phyloP scores from a whole-genome alignment of 768 basidiomycete species.

The Termitomyces eurrhizus region DNA sequence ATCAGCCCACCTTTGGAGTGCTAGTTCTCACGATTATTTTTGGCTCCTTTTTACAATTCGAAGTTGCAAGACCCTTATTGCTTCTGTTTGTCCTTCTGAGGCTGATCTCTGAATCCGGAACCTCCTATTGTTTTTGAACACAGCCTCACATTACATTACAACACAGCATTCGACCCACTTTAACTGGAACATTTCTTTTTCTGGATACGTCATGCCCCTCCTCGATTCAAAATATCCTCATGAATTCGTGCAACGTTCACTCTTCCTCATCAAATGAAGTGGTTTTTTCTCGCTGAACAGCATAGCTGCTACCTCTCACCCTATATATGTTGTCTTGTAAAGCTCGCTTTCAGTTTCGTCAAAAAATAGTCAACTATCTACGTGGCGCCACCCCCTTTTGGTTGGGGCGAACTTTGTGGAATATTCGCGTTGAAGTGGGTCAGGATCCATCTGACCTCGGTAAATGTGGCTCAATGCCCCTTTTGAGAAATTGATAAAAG shows the following conservation, averaged over 20 bases:
- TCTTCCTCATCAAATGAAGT: background rate
- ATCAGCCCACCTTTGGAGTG: too few species aligned
- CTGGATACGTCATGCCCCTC: background rate
- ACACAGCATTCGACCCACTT: constrained; percentile 2
- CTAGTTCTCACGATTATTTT: background rate
- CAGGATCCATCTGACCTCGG: background rate
- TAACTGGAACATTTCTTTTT: background rate
- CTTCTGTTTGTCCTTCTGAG: background rate
- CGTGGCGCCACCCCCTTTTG: constrained; percentile 6
- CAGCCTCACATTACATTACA: background rate
- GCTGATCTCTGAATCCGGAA: background rate
- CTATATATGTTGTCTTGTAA: background rate
- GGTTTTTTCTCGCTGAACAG: background rate
- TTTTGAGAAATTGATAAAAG: constrained; percentile 1
- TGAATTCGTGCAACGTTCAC: background rate
- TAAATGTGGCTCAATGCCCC: background rate
- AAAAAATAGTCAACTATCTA: background rate
- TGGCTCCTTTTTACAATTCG: background rate
- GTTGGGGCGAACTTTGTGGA: background rate
- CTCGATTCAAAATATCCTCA: background rate
- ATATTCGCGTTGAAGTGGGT: background rate
- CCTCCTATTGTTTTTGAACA: background rate
- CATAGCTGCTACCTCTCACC: background rate
- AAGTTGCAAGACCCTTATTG: background rate
- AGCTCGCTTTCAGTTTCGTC: background rate